Percentiles rank a stretch among this genome's conserved stretches.
Evolutionary conservation across 139 green algal species (phyloP).

Genomic region (Coccomyxa sp.): DNA sequence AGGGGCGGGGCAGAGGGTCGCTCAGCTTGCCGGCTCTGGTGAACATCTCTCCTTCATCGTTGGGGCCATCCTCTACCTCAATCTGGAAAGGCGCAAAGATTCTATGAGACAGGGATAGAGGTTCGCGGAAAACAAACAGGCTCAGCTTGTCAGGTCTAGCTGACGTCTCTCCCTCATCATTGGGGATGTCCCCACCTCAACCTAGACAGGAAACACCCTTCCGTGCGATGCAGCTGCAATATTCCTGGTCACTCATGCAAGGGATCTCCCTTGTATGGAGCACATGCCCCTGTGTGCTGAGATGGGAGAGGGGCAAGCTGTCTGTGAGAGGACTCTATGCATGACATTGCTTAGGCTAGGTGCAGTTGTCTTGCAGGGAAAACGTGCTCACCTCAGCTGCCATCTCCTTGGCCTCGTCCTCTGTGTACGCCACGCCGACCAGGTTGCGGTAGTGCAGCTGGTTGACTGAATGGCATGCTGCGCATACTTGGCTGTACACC

Average conservation of each 20-base stretch:
- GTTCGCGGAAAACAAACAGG: too few species aligned
- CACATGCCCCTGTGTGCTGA: too few species aligned
- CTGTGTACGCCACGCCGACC: conserved; percentile 94
- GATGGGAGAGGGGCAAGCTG: neutral
- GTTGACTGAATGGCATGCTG: conserved; percentile 93
- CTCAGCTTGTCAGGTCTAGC: too few species aligned
- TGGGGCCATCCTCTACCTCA: conserved; percentile 85
- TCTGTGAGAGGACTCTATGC: neutral
- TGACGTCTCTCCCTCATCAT: neutral
- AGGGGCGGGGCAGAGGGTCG: conserved; percentile 87
- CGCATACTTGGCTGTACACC: conserved; percentile 88
- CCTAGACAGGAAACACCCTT: neutral
- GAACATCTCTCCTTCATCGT: conserved; percentile 98
- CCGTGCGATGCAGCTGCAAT: too few species aligned
- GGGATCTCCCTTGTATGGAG: too few species aligned
- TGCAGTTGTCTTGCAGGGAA: neutral
- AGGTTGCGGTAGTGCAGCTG: conserved; percentile 94
- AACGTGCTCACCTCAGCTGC: conserved; percentile 73
- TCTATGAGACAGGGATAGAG: too few species aligned
- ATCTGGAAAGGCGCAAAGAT: conserved; percentile 5
- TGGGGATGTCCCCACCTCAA: neutral
- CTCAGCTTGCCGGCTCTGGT: conserved; percentile 81
- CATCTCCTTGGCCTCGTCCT: conserved; percentile 96
- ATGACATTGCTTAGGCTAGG: neutral
- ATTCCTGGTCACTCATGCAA: too few species aligned